Evolutionary conservation across 306 rosid species (phyloP).

Genomic region (Prunus persica): DNA sequence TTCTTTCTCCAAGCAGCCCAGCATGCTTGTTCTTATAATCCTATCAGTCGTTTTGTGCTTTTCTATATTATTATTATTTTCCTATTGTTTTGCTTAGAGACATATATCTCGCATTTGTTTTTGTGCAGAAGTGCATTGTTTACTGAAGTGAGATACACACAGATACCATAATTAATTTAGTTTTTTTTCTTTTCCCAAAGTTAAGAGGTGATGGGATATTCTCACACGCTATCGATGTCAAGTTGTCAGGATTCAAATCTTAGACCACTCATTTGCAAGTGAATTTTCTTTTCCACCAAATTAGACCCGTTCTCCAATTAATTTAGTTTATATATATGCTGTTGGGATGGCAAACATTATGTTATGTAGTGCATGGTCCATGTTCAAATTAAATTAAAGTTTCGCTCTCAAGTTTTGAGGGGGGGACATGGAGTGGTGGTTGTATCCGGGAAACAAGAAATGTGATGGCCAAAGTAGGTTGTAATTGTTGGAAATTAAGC

Average conservation of each 20-base stretch:
- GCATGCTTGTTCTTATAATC: background rate
- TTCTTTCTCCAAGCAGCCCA: background rate
- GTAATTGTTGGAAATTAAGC: background rate
- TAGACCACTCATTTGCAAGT: too few species aligned
- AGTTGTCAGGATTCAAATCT: too few species aligned
- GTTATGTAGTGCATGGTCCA: background rate
- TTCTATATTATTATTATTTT: background rate
- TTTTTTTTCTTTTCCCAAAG: too few species aligned
- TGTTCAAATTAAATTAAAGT: background rate
- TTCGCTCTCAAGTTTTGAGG: background rate
- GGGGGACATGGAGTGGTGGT: slow-evolving; percentile 6
- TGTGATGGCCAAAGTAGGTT: background rate
- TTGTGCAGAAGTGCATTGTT: background rate
- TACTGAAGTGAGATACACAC: background rate
- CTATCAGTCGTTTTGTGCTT: background rate
- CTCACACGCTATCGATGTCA: too few species aligned
- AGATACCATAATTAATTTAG: too few species aligned
- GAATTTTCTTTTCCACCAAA: too few species aligned
- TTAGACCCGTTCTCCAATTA: too few species aligned
- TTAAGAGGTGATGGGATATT: too few species aligned
- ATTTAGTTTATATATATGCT: background rate
- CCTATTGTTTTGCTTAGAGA: background rate
- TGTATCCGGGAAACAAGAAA: background rate
- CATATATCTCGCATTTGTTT: background rate
- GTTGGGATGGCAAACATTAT: background rate